phyloP scores from a whole-genome alignment of 108 stramenopile species.

The Parietichytrium sp. region DNA sequence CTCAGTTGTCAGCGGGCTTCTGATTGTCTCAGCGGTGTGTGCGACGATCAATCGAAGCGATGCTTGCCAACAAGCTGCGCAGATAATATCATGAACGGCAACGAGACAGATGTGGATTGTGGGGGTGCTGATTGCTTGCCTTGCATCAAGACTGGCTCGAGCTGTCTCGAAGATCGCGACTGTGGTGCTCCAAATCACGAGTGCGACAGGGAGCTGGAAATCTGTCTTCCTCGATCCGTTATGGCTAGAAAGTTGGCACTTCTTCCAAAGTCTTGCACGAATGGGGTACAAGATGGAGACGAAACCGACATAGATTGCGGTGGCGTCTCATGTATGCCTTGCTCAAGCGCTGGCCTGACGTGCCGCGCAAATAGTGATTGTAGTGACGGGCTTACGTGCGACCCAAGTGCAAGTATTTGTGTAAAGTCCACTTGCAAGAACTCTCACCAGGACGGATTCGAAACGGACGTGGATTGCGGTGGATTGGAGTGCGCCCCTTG shows the following conservation, averaged over 20 bases:
- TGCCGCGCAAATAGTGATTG: background rate
- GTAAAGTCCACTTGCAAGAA: constrained; percentile 29
- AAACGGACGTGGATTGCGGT: constrained; percentile 42
- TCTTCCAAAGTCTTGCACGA: background rate
- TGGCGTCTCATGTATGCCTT: too few relatives aligned
- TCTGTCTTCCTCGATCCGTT: background rate
- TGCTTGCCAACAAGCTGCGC: background rate
- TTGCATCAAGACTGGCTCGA: too few relatives aligned
- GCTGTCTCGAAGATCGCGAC: background rate
- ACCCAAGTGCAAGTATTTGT: background rate
- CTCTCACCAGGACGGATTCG: constrained; percentile 29
- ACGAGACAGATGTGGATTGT: constrained; percentile 17
- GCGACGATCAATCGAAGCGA: background rate
- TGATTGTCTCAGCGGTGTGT: constrained; percentile 34
- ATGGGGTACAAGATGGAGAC: constrained; percentile 12
- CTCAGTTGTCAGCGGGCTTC: background rate
- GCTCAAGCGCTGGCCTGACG: background rate
- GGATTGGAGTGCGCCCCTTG: constrained; percentile 36
- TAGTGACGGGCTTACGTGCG: background rate
- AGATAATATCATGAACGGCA: background rate
- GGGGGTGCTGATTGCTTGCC: constrained; percentile 3
- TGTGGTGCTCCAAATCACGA: background rate
- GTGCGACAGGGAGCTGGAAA: background rate
- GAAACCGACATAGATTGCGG: too few relatives aligned
- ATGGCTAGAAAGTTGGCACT: background rate